Conservation (phyloP, 2,329 filamentous ascomycete genomes). For the Falciphora oryzae region DNA sequence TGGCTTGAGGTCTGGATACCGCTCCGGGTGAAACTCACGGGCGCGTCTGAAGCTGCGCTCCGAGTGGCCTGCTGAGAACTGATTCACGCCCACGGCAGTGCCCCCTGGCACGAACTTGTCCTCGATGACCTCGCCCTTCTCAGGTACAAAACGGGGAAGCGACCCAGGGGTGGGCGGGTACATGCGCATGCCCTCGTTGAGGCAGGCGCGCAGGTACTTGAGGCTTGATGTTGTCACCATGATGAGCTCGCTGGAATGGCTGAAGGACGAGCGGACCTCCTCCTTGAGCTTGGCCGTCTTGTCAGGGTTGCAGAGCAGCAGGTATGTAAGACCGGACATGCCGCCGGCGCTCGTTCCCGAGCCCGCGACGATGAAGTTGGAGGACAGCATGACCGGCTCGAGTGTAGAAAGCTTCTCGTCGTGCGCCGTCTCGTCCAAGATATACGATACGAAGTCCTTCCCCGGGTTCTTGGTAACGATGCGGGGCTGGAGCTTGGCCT, state of each 20-base stretch:
- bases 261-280: slow-evolving; percentile 10
- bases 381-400: background rate
- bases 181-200: slow-evolving; percentile 25
- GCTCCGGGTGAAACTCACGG: background rate
- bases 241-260: slow-evolving; percentile 22
- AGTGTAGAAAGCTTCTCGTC: background rate
- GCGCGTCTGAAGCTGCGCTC: slow-evolving; percentile 2
- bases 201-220: slow-evolving; percentile 25
- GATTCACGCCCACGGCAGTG: background rate
- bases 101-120: slow-evolving; percentile 12
- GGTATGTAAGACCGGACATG: slow-evolving; percentile 25
- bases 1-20: background rate
- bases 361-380: slow-evolving; percentile 34
- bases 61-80: slow-evolving; percentile 1
- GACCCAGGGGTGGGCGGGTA: slow-evolving; percentile 21
- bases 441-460: background rate
- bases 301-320: slow-evolving; percentile 23
- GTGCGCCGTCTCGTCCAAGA: background rate
- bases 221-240: slow-evolving; percentile 18
- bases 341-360: slow-evolving; percentile 43
- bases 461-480: background rate
- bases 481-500: background rate
- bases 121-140: slow-evolving; percentile 17
- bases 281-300: slow-evolving; percentile 14
- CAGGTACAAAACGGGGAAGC: slow-evolving; percentile 12